A percentile compares a stretch with the other conserved stretches of the same genome.
phyloP scores from a whole-genome alignment of 202 grass and related monocot genomes.

The Cymbopogon flexuosus region DNA sequence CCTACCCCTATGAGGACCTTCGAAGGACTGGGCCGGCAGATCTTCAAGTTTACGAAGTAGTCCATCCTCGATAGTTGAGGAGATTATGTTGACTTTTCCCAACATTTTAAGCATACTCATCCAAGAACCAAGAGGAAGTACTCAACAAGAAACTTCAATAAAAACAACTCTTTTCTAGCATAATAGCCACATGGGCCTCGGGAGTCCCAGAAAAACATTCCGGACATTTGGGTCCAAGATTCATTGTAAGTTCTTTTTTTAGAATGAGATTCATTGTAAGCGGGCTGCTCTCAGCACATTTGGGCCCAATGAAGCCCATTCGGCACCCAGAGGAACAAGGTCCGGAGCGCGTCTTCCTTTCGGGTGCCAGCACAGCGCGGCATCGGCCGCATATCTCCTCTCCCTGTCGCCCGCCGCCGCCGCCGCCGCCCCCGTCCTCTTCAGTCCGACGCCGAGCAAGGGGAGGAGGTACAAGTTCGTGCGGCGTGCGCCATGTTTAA shows the following conservation, averaged over 20 bases:
- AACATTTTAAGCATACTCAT: too few species aligned
- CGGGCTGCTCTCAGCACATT: not conserved
- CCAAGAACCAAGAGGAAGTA: too few species aligned
- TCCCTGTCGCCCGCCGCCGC: not conserved
- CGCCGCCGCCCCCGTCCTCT: not conserved
- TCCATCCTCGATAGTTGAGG: too few species aligned
- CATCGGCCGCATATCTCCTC: not conserved
- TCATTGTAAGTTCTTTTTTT: not conserved
- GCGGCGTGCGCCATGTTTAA: conserved; percentile 49
- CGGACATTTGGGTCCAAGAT: too few species aligned
- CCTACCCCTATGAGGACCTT: too few species aligned
- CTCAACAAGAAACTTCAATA: too few species aligned
- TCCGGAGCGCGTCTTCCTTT: not conserved
- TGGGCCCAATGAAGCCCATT: not conserved
- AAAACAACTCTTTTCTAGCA: too few species aligned
- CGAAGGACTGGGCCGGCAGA: too few species aligned
- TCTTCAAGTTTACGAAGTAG: too few species aligned
- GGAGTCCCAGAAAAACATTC: too few species aligned
- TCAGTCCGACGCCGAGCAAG: not conserved
- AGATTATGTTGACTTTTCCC: too few species aligned
- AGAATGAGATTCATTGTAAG: not conserved
- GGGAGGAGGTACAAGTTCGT: not conserved
- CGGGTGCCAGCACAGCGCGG: not conserved
- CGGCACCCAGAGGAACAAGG: not conserved
- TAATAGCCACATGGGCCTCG: not conserved